Evolutionary conservation across 768 basidiomycete species (phyloP).

Genomic region (Suillus decipiens): DNA sequence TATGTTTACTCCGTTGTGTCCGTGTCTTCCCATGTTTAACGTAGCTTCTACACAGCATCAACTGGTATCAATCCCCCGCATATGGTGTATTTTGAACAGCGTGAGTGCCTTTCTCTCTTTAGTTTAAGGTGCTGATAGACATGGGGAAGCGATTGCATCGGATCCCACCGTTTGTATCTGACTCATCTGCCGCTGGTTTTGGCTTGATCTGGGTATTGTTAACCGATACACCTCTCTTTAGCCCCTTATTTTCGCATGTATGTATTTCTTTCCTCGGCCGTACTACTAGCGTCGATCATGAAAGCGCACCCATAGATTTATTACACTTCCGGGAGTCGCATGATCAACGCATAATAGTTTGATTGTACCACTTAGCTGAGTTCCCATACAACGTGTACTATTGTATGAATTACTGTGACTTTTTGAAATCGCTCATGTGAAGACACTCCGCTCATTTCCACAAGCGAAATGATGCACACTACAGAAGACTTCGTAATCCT

Average conservation of each 20-base stretch:
- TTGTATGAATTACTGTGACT: neutral
- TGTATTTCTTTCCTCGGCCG: neutral
- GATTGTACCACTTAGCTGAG: neutral
- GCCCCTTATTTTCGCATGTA: neutral
- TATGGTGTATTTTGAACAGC: conserved; percentile 45
- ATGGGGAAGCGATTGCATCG: conserved; percentile 29
- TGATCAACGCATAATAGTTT: neutral
- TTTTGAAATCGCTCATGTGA: neutral
- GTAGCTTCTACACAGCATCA: conserved; percentile 34
- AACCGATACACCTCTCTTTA: neutral
- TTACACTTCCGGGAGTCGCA: neutral
- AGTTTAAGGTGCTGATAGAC: conserved; percentile 13
- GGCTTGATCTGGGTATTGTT: neutral
- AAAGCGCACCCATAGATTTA: neutral
- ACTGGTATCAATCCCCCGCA: conserved; percentile 51
- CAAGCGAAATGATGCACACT: neutral
- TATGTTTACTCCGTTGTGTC: conserved; percentile 25
- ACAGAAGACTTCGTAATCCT: neutral
- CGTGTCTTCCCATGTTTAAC: neutral
- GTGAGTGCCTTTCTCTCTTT: conserved; percentile 27
- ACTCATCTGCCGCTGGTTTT: neutral
- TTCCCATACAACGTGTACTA: neutral
- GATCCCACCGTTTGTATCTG: conserved; percentile 35
- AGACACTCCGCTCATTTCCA: neutral
- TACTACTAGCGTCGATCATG: neutral